Conservation (phyloP, 1,284 basidiomycete genomes). For the Fistulina hepatica region DNA sequence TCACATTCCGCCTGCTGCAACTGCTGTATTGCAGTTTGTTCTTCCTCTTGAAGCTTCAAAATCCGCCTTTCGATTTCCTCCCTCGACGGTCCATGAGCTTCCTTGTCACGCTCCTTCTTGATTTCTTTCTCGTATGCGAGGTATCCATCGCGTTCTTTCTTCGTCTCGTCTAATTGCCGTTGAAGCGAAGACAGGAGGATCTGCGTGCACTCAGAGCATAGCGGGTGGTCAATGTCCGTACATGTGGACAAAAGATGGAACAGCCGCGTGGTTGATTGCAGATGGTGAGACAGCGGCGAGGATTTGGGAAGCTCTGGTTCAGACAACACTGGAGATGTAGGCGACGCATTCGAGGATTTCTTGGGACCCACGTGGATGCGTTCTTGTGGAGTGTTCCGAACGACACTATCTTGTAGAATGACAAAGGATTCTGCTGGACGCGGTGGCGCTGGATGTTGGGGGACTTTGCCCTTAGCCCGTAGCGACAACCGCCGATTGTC, state of each 20-base stretch:
- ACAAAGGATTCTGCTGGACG: slow-evolving; percentile 58
- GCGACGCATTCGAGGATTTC: slow-evolving; percentile 10
- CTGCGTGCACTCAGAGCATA: slow-evolving; percentile 91
- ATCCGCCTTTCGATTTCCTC: slow-evolving; percentile 64
- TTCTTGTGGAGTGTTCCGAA: slow-evolving; percentile 38
- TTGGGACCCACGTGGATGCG: slow-evolving; percentile 17
- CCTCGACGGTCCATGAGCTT: slow-evolving; percentile 45
- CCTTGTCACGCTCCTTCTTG: slow-evolving; percentile 58
- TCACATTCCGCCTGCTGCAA: slow-evolving; percentile 67
- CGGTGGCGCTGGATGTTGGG: slow-evolving; percentile 37
- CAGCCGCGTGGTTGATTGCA: slow-evolving; percentile 62
- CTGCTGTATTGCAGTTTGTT: slow-evolving; percentile 59
- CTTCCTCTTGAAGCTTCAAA: slow-evolving; percentile 65
- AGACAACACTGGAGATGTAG: slow-evolving; percentile 13
- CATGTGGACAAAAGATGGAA: slow-evolving; percentile 72
- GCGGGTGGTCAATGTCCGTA: slow-evolving; percentile 86
- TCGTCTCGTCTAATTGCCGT: slow-evolving; percentile 80
- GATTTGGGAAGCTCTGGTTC: slow-evolving; percentile 47
- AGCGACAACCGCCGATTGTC: slow-evolving; percentile 29
- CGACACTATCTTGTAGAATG: slow-evolving; percentile 77
- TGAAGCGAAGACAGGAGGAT: slow-evolving; percentile 70
- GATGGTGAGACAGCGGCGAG: slow-evolving; percentile 68
- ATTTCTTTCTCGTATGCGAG: slow-evolving; percentile 86
- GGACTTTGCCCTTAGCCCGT: slow-evolving; percentile 17
- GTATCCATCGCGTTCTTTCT: slow-evolving; percentile 87